Evolutionary conservation across 2,329 filamentous ascomycete genomes (phyloP).

Genomic region (Iodosphaeria phyllophila): DNA sequence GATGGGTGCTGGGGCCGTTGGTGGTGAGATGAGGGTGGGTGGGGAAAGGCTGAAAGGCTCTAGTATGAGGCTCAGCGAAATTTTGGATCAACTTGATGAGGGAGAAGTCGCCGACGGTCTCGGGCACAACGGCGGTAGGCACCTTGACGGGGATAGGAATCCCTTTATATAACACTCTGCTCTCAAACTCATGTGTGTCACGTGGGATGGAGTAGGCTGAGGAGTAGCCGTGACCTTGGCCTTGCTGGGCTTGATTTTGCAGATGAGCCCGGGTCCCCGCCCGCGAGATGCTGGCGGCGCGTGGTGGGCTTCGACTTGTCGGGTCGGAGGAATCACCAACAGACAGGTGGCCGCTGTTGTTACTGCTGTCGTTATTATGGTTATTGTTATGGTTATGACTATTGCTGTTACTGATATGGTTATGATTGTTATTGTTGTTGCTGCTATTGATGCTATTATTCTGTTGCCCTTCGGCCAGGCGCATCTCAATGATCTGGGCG

Average conservation of each 20-base stretch:
- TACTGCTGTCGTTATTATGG: too few species aligned
- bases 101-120: conserved; percentile 95
- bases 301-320: conserved; percentile 29
- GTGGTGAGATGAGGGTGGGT: conserved; percentile 87
- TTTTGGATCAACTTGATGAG: conserved; percentile 94
- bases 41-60: conserved; percentile 66
- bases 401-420: too few species aligned
- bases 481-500: conserved; percentile 77
- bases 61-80: conserved; percentile 69
- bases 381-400: too few species aligned
- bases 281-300: conserved; percentile 30
- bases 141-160: conserved; percentile 96
- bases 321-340: too few species aligned
- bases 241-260: too few species aligned
- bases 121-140: conserved; percentile 78
- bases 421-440: too few species aligned
- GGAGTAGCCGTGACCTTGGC: too few species aligned
- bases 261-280: conserved; percentile 45
- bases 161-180: conserved; percentile 85
- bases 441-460: conserved; percentile 25
- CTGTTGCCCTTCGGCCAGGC: conserved; percentile 40
- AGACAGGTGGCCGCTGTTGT: neutral
- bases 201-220: conserved; percentile 61
- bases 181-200: conserved; percentile 96
- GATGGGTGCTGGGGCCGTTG: conserved; percentile 75